phyloP scores from a whole-genome alignment of 495 filamentous ascomycete species.

The Neurospora sp. region DNA sequence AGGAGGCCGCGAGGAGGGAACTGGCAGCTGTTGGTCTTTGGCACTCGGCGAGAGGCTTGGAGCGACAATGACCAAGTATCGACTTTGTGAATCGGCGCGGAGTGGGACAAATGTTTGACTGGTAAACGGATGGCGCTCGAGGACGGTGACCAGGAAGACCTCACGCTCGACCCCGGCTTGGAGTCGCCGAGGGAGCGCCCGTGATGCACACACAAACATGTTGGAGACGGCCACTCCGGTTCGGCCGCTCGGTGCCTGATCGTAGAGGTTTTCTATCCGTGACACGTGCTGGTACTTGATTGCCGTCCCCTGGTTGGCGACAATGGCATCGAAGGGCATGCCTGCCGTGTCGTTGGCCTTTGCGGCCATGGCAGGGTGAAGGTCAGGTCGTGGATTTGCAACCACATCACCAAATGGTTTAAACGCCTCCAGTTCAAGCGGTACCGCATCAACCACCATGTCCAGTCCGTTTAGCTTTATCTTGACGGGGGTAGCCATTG shows the following conservation, averaged over 20 bases:
- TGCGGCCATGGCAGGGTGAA: conserved; percentile 31
- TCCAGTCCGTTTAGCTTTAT: conserved; percentile 9
- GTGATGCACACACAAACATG: conserved; percentile 82
- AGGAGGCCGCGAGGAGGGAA: background rate
- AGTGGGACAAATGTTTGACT: conserved; percentile 87
- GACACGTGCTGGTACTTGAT: conserved; percentile 78
- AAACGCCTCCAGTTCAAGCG: conserved; percentile 59
- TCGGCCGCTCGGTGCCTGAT: conserved; percentile 49
- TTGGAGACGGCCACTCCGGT: conserved; percentile 59
- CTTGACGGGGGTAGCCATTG: conserved; percentile 20
- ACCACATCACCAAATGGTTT: conserved; percentile 77
- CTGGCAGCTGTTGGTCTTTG: conserved; percentile 22
- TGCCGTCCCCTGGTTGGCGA: conserved; percentile 78
- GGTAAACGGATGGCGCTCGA: conserved; percentile 91
- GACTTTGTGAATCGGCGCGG: conserved; percentile 39
- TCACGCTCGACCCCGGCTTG: background rate
- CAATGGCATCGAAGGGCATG: conserved; percentile 32
- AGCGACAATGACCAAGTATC: conserved; percentile 86
- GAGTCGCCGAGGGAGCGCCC: conserved; percentile 22
- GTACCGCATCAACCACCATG: conserved; percentile 37
- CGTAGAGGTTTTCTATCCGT: conserved; percentile 57
- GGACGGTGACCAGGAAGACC: conserved; percentile 59
- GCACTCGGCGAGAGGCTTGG: conserved; percentile 45
- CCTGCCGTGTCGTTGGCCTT: conserved; percentile 19
- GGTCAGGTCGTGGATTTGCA: conserved; percentile 51